These are phyloP conservation scores for Bipolaris bicolor DNA, from an alignment of 2,329 filamentous ascomycete species.

Conservation along the genomic window DNA sequence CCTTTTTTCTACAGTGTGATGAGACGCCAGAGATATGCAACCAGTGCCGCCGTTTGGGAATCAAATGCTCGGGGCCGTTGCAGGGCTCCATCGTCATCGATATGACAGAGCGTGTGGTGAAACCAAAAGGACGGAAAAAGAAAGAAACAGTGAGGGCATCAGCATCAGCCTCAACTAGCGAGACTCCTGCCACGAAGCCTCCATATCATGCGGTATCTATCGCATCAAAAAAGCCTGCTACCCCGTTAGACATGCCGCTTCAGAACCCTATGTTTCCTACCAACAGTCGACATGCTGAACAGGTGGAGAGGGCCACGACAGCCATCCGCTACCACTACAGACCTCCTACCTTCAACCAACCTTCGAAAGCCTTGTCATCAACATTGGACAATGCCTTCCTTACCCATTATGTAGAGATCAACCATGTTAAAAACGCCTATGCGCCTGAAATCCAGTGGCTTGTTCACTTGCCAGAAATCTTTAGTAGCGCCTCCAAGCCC, in stretches of 20 bases:
- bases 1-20: constrained; percentile 29
- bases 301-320: constrained; percentile 29
- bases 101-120: constrained; percentile 42
- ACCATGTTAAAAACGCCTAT: constrained; percentile 24
- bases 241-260: constrained; percentile 1
- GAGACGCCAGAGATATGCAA: constrained; percentile 33
- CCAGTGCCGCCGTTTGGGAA: constrained; percentile 29
- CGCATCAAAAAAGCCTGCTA: background rate
- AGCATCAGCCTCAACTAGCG: background rate
- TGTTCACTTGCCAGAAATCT: constrained; percentile 29
- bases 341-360: constrained; percentile 34
- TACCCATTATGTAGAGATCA: constrained; percentile 40
- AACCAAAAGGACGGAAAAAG: constrained; percentile 32
- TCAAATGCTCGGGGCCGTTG: constrained; percentile 40
- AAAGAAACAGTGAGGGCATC: constrained; percentile 15
- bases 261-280: constrained; percentile 3
- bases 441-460: constrained; percentile 37
- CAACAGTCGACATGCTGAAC: constrained; percentile 5
- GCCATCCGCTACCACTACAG: constrained; percentile 34
- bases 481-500: constrained; percentile 27
- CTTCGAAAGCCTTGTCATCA: constrained; percentile 31
- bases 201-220: background rate
- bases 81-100: constrained; percentile 46
- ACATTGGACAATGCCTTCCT: constrained; percentile 38
- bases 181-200: background rate